Conservation (phyloP, 164 flowering plant species). For the Vitis rotundifolia region DNA sequence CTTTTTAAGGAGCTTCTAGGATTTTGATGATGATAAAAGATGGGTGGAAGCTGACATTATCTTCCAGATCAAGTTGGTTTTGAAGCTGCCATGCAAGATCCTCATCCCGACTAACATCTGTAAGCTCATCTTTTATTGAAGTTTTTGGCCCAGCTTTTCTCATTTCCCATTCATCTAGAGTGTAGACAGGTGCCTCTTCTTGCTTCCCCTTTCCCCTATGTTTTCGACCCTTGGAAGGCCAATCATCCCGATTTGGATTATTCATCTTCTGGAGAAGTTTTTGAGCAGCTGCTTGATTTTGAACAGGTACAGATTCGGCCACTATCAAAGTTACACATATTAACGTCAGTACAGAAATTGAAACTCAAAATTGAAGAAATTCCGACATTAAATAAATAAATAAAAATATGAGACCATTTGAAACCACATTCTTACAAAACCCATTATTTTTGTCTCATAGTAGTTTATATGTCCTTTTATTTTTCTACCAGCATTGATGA, state of each 20-base stretch:
- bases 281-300: conserved; percentile 94
- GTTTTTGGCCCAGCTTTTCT: conserved; percentile 43
- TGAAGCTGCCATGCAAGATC: conserved; percentile 90
- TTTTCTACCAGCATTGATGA: too few species aligned
- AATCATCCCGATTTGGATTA: conserved; percentile 30
- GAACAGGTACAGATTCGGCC: conserved; percentile 72
- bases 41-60: conserved; percentile 42
- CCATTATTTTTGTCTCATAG: too few species aligned
- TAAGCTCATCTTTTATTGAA: conserved; percentile 13
- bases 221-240: conserved; percentile 40
- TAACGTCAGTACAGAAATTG: conserved; percentile 11
- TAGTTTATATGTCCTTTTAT: too few species aligned
- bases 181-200: conserved; percentile 58
- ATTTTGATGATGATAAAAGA: not conserved
- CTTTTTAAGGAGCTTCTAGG: not conserved
- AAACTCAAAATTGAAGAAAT: not conserved
- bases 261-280: conserved; percentile 85
- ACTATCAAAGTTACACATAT: conserved; percentile 31
- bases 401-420: not conserved
- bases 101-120: conserved; percentile 64
- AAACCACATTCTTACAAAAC: not conserved
- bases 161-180: conserved; percentile 89
- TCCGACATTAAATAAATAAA: not conserved
- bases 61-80: conserved; percentile 82
- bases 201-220: conserved; percentile 54